Percentiles rank a stretch among this genome's conserved stretches.
Conservation (phyloP, 2,329 filamentous ascomycete genomes). For the Tolypocladium ovalisporum region DNA sequence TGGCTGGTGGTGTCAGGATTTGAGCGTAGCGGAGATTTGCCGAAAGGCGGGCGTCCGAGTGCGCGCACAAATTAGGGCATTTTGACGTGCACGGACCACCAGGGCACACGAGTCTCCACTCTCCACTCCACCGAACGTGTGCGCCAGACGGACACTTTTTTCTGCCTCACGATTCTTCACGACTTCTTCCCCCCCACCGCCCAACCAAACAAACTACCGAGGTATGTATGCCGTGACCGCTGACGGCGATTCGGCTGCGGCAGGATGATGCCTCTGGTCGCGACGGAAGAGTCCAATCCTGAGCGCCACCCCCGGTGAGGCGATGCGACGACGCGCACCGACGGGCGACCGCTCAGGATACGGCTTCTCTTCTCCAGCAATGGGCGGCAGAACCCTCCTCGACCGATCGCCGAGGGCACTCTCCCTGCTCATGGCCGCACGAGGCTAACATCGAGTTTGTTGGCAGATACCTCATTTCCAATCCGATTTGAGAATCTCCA, state of each 20-base stretch:
- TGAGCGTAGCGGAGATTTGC: slow-evolving; percentile 23
- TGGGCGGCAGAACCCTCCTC: slow-evolving; percentile 62
- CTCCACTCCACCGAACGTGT: neutral
- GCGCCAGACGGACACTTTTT: slow-evolving; percentile 4
- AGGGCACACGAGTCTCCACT: slow-evolving; percentile 22
- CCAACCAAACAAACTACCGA: slow-evolving; percentile 13
- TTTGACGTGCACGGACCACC: slow-evolving; percentile 30
- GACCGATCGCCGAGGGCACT: slow-evolving; percentile 49
- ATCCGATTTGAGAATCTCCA: slow-evolving; percentile 71
- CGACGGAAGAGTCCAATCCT: slow-evolving; percentile 54
- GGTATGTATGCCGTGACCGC: slow-evolving; percentile 29
- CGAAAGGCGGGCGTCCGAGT: slow-evolving; percentile 21
- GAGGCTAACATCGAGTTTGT: slow-evolving; percentile 45
- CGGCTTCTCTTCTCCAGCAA: slow-evolving; percentile 52
- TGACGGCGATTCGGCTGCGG: slow-evolving; percentile 20
- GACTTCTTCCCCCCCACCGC: neutral
- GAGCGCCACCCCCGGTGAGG: slow-evolving; percentile 16
- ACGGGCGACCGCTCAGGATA: slow-evolving; percentile 32
- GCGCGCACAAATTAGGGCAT: slow-evolving; percentile 29
- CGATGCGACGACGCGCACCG: neutral
- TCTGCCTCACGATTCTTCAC: slow-evolving; percentile 1
- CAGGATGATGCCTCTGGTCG: slow-evolving; percentile 34
- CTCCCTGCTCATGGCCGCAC: slow-evolving; percentile 53
- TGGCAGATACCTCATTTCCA: slow-evolving; percentile 56
- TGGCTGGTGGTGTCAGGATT: slow-evolving; percentile 17